A percentile compares a stretch with the other conserved stretches of the same genome.
Evolutionary conservation across 176 grass and related monocot genomes (phyloP).

Genomic region (Echinochloa phyllopogon): DNA sequence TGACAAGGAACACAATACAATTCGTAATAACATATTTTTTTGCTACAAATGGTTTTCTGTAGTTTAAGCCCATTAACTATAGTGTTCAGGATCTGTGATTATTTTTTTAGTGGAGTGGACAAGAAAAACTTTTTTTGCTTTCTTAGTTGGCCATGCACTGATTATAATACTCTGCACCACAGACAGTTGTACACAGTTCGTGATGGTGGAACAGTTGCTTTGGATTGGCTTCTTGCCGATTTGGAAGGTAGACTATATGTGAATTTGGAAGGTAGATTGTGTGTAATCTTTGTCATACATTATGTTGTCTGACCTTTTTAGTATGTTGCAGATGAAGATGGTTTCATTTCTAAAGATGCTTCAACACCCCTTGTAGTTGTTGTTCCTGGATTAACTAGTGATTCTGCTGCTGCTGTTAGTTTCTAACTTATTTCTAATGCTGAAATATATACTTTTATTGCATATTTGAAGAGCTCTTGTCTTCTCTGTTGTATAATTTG

Average conservation of each 20-base stretch:
- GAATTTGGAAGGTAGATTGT: background rate
- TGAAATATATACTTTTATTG: background rate
- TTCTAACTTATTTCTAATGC: slow-evolving; percentile 26
- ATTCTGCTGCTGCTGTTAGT: slow-evolving; percentile 90
- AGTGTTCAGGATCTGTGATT: slow-evolving; percentile 9
- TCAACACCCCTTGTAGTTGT: slow-evolving; percentile 79
- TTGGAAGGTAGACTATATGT: slow-evolving; percentile 41
- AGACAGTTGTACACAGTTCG: slow-evolving; percentile 79
- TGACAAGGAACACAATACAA: background rate
- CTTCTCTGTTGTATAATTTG: slow-evolving; percentile 18
- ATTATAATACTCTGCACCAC: slow-evolving; percentile 39
- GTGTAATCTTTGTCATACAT: slow-evolving; percentile 28
- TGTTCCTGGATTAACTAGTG: slow-evolving; percentile 88
- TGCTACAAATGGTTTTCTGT: background rate
- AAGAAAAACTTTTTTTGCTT: slow-evolving; percentile 3
- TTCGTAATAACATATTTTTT: background rate
- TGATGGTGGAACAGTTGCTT: slow-evolving; percentile 93
- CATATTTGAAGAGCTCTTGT: slow-evolving; percentile 39
- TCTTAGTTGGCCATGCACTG: slow-evolving; percentile 16
- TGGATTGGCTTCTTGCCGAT: slow-evolving; percentile 83
- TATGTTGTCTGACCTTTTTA: slow-evolving; percentile 41
- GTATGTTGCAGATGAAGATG: slow-evolving; percentile 59
- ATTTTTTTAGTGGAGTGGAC: background rate
- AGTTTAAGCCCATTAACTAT: background rate
- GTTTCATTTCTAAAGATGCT: slow-evolving; percentile 72